Conservation (phyloP, 192 early-diverging fungal genomes). For the Podila epicladia region DNA sequence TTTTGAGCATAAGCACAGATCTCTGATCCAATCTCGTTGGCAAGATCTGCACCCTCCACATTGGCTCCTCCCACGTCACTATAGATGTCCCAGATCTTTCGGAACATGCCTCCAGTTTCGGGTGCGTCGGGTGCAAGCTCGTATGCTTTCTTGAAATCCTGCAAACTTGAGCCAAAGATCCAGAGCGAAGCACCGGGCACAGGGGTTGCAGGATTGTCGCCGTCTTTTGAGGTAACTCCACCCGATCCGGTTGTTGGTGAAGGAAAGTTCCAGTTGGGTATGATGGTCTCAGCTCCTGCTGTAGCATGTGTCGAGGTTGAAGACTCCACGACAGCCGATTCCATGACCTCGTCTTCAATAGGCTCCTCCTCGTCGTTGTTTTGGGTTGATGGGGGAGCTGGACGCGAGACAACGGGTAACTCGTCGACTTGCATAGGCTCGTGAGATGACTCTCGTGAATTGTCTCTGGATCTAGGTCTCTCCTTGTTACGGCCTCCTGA, state of each 20-base stretch:
- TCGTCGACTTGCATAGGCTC: constrained; percentile 40
- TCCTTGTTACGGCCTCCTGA: constrained; percentile 9
- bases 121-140: constrained; percentile 13
- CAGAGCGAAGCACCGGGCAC: constrained; percentile 57
- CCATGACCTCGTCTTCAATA: constrained; percentile 44
- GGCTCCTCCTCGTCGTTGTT: constrained; percentile 13
- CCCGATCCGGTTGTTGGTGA: neutral
- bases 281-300: neutral
- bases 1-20: constrained; percentile 44
- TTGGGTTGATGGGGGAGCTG: neutral
- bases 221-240: neutral
- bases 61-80: constrained; percentile 54
- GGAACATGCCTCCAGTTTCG: constrained; percentile 57
- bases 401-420: neutral
- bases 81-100: constrained; percentile 56
- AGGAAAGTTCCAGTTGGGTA: constrained; percentile 32
- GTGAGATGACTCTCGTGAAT: constrained; percentile 34
- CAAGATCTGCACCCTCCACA: constrained; percentile 30
- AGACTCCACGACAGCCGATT: constrained; percentile 2
- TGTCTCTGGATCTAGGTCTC: constrained; percentile 3
- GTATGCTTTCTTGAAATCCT: constrained; percentile 46
- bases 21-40: constrained; percentile 58
- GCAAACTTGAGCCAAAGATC: constrained; percentile 61
- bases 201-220: constrained; percentile 5
- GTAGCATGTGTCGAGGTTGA: constrained; percentile 14